A percentile compares a stretch with the other conserved stretches of the same genome.
Evolutionary conservation across 176 grass and related monocot genomes (phyloP).

Genomic region (barley (Hordeum vulgare)): DNA sequence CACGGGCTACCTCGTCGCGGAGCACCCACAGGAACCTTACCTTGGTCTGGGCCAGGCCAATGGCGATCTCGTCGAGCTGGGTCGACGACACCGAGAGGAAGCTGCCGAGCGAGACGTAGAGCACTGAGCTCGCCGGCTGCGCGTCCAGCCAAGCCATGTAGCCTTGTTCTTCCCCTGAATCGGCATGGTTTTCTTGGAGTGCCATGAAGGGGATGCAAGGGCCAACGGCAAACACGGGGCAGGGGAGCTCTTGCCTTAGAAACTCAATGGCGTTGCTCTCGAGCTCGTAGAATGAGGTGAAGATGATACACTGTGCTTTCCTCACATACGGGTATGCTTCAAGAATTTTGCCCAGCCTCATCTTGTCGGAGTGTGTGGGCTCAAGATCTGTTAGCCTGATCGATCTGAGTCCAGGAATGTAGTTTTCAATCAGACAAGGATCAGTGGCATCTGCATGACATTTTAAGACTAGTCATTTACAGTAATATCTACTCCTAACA

Average conservation of each 20-base stretch:
- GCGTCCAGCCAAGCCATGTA: slow-evolving; percentile 27
- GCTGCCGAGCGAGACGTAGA: slow-evolving; percentile 54
- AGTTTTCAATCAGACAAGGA: slow-evolving; percentile 32
- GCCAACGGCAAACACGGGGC: slow-evolving; percentile 14
- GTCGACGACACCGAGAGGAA: slow-evolving; percentile 16
- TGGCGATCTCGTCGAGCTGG: slow-evolving; percentile 34
- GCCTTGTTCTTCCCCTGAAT: neutral
- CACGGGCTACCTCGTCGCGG: neutral
- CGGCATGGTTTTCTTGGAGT: neutral
- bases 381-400: slow-evolving; percentile 1
- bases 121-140: slow-evolving; percentile 18
- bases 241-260: neutral
- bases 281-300: slow-evolving; percentile 45
- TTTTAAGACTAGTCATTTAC: neutral
- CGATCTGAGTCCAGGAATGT: slow-evolving; percentile 28
- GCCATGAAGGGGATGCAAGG: slow-evolving; percentile 24
- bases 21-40: slow-evolving; percentile 34
- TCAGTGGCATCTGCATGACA: slow-evolving; percentile 20
- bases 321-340: slow-evolving; percentile 23
- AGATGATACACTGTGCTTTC: slow-evolving; percentile 40
- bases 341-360: neutral
- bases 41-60: neutral
- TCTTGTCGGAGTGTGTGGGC: neutral
- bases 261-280: slow-evolving; percentile 22
- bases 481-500: too few species aligned